Evolutionary conservation across 2,329 filamentous ascomycete genomes (phyloP).

Genomic region (Hypoxylon sp.): DNA sequence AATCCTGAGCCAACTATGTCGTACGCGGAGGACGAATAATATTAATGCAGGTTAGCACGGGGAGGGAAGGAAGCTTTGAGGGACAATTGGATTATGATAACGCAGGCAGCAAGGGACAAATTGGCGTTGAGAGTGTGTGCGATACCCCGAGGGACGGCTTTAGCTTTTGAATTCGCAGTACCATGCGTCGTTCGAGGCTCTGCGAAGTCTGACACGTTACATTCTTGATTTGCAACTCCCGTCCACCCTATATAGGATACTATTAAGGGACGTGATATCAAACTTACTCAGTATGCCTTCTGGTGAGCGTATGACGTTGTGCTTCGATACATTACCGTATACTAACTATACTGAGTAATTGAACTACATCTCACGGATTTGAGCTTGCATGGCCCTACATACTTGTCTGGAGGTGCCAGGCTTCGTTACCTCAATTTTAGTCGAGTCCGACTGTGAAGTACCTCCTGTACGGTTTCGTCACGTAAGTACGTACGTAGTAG

Average conservation of each 20-base stretch:
- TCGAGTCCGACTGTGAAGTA: neutral
- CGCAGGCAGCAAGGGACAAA: constrained; percentile 6
- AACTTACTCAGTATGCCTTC: neutral
- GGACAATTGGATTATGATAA: constrained; percentile 4
- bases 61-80: neutral
- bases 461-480: neutral
- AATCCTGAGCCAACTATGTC: constrained; percentile 11
- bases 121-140: constrained; percentile 20
- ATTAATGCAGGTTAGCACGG: neutral
- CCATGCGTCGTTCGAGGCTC: constrained; percentile 20
- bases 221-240: constrained; percentile 12
- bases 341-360: neutral
- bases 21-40: neutral
- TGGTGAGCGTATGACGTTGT: constrained; percentile 20
- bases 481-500: neutral
- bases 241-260: constrained; percentile 5
- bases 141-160: constrained; percentile 29
- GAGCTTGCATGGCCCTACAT: neutral
- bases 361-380: neutral
- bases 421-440: neutral
- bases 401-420: neutral
- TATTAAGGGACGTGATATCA: neutral
- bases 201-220: constrained; percentile 19
- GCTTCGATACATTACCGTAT: neutral
- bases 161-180: constrained; percentile 19